Percentiles rank a stretch among this genome's conserved stretches.
phyloP scores from a whole-genome alignment of 75 land plant genomes.

The Cunninghamia lanceolata region DNA sequence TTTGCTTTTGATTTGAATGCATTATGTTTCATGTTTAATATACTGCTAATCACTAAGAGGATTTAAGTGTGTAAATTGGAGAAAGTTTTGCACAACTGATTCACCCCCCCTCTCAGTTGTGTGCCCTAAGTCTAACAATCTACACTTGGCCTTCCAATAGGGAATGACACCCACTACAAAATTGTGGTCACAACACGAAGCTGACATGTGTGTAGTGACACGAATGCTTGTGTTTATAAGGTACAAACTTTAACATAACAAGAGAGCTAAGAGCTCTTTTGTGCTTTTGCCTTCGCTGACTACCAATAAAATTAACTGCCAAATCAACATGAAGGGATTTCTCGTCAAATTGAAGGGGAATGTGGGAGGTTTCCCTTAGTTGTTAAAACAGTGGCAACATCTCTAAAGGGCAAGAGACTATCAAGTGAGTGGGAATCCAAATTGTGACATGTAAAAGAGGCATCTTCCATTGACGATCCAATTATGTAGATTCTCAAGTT shows the following conservation, averaged over 20 bases:
- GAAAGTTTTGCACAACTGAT: too few species aligned
- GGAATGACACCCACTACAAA: too few species aligned
- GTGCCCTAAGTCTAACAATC: too few species aligned
- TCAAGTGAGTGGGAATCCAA: not conserved
- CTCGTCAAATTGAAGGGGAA: not conserved
- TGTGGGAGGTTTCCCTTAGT: not conserved
- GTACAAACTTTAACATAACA: constrained; percentile 15
- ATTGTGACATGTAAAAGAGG: not conserved
- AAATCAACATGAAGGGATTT: not conserved
- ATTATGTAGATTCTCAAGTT: constrained; percentile 16
- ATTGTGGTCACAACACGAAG: constrained; percentile 41
- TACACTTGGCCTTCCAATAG: too few species aligned
- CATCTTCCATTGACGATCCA: not conserved
- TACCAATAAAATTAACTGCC: not conserved
- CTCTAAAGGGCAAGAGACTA: not conserved
- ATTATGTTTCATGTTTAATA: too few species aligned
- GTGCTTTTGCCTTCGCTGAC: constrained; percentile 9
- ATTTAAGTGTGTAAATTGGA: too few species aligned
- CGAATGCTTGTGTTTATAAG: not conserved
- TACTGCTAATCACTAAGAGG: too few species aligned
- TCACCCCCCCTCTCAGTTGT: too few species aligned
- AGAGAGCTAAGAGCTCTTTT: constrained; percentile 27
- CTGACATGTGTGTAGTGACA: constrained; percentile 3
- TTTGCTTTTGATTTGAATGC: too few species aligned
- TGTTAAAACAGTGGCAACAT: not conserved